Percentiles rank a stretch among this genome's conserved stretches.
Evolutionary conservation across 2,329 filamentous ascomycete genomes (phyloP).

Genomic region (Fusarium gaditjirri): DNA sequence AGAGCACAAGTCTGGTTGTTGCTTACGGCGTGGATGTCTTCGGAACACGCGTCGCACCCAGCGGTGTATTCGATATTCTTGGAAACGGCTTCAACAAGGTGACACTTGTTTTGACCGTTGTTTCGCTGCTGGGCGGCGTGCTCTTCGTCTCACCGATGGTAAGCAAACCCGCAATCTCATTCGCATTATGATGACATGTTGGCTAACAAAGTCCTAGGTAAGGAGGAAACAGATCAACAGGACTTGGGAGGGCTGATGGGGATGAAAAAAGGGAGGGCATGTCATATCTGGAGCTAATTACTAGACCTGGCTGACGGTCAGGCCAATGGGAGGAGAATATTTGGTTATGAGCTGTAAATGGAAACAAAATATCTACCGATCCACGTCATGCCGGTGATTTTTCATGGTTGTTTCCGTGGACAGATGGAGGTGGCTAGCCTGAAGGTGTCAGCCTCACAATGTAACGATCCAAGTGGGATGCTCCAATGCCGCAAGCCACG

Average conservation of each 20-base stretch:
- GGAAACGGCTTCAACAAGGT: slow-evolving; percentile 95
- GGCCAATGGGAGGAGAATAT: slow-evolving; percentile 24
- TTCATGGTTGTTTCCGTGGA: neutral
- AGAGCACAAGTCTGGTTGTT: slow-evolving; percentile 91
- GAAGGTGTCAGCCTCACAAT: slow-evolving; percentile 24
- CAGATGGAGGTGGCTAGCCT: slow-evolving; percentile 12
- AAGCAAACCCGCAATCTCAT: slow-evolving; percentile 53
- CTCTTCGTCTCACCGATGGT: slow-evolving; percentile 86
- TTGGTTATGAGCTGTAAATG: slow-evolving; percentile 41
- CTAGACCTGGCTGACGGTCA: slow-evolving; percentile 12
- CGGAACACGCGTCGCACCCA: slow-evolving; percentile 86
- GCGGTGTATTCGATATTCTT: slow-evolving; percentile 89
- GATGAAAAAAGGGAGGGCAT: slow-evolving; percentile 24
- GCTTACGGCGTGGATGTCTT: slow-evolving; percentile 92
- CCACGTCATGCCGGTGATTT: slow-evolving; percentile 3
- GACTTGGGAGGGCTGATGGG: slow-evolving; percentile 63
- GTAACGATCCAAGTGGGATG: slow-evolving; percentile 14
- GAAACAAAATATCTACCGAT: slow-evolving; percentile 19
- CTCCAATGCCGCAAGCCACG: neutral
- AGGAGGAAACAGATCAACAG: slow-evolving; percentile 75
- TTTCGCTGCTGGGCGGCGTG: slow-evolving; percentile 81
- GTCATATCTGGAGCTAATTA: slow-evolving; percentile 32
- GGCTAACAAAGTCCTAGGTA: slow-evolving; percentile 58
- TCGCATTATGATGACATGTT: neutral
- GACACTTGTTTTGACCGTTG: slow-evolving; percentile 84